Base-by-base conservation (phyloP, 441 rosid genomes). In the Erodium trifolium region DNA sequence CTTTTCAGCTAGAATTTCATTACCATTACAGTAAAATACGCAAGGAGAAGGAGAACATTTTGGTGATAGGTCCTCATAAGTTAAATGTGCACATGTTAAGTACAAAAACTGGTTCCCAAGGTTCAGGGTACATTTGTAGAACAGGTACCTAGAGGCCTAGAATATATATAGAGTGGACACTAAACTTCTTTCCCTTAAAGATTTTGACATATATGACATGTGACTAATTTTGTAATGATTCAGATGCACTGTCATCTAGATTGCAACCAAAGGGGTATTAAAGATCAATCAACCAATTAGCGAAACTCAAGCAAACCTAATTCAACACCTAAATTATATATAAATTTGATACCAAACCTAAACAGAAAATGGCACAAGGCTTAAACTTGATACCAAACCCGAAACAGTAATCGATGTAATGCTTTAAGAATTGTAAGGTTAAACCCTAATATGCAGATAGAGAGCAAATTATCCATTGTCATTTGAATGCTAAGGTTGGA, bases 1-100 rank as follows among this genome's bases (percentile, higher is more conserved):
- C 62, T 55, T 55, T 55, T 55, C 19, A 55, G 62, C 62, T 16
- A 55, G 2, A 55, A 1, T 55, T 55, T 17, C 62, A 55, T 55
- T 14, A 37, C 23, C 62, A 55, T 19, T 55, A 55, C 62, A 55
- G 23, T 55, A 4, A 55, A 55, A 55, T 55, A 55, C 62, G 16
- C 5, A 16, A 55, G 23, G 62, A 17, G 62, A 55, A 12, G 14
- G 14, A 47, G 4, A 47, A 47, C 53, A 47, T 47, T 11, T 47
- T 47, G 53, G 53, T 47, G 53, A 47, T 47, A 47, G 53, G 53
- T 47, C 53, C 14, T 55, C 18, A 55, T 16, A 55, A 55, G 62
- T 16, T 55, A 55, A 55, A 55, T 55, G 62, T 55, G 4, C 62
- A 55, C 23, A 55, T 55, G 62, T 55, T 55, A 16, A 7, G 62